phyloP scores from a whole-genome alignment of 1,139 yeast genomes.

The Pichiaceae sp. region DNA sequence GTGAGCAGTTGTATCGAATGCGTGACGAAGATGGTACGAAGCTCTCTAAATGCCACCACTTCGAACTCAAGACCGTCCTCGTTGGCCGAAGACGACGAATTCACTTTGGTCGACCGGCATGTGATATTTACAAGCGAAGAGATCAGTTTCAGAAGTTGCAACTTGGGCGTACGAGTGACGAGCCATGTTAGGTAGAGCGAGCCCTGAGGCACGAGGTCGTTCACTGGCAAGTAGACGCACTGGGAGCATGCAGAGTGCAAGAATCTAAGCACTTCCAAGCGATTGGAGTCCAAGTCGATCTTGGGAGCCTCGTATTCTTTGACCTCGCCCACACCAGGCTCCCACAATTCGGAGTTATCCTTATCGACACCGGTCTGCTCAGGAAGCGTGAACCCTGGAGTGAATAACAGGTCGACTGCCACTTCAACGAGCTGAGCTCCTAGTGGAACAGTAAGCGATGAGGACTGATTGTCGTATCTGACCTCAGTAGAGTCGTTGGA shows the following conservation, averaged over 20 bases:
- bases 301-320: constrained; percentile 32
- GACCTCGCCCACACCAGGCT: constrained; percentile 58
- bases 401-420: constrained; percentile 47
- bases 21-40: constrained; percentile 46
- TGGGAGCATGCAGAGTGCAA: constrained; percentile 57
- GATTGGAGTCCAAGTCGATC: constrained; percentile 50
- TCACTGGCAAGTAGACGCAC: constrained; percentile 44
- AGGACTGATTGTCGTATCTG: not conserved
- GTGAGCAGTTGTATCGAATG: constrained; percentile 57
- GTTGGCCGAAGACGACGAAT: constrained; percentile 15
- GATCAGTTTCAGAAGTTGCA: constrained; percentile 43
- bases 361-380: constrained; percentile 4
- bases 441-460: constrained; percentile 24
- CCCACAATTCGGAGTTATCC: constrained; percentile 42
- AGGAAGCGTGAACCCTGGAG: constrained; percentile 45
- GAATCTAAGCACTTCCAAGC: constrained; percentile 59
- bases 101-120: constrained; percentile 25
- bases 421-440: constrained; percentile 43
- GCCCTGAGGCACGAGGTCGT: constrained; percentile 40
- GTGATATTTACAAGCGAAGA: constrained; percentile 63
- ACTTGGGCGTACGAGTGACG: constrained; percentile 43
- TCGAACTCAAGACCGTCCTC: constrained; percentile 25
- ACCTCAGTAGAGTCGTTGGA: not conserved
- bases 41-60: constrained; percentile 29
- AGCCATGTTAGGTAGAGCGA: constrained; percentile 52